A percentile compares a stretch with the other conserved stretches of the same genome.
phyloP scores from a whole-genome alignment of 495 filamentous ascomycete genomes.

The Neurospora sp. region DNA sequence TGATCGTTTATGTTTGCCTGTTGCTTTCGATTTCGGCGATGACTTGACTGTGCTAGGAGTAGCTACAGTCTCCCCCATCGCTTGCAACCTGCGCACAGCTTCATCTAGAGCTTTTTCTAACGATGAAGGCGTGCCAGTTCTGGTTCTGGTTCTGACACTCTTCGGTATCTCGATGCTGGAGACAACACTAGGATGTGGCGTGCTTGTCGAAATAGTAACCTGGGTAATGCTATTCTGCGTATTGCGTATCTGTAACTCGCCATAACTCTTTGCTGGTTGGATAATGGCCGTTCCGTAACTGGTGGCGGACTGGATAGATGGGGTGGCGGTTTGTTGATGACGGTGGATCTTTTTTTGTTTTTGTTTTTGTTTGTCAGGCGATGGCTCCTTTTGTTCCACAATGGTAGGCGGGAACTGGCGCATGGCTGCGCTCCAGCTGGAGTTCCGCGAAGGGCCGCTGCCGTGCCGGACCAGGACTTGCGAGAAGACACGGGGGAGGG shows the following conservation, averaged over 20 bases:
- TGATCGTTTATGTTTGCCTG: background rate
- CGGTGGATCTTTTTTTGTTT: constrained; percentile 15
- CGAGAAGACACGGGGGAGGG: background rate
- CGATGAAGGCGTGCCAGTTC: constrained; percentile 19
- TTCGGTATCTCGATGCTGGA: background rate
- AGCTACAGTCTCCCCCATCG: constrained; percentile 14
- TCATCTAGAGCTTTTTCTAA: constrained; percentile 29
- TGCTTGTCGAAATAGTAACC: background rate
- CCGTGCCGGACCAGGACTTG: background rate
- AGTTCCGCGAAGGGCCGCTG: background rate
- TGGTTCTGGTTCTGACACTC: background rate
- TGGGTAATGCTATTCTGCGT: background rate
- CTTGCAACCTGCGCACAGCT: constrained; percentile 24
- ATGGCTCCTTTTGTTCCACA: constrained; percentile 23
- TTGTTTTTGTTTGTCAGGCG: constrained; percentile 2
- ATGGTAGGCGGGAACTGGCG: constrained; percentile 14
- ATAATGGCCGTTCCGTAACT: background rate
- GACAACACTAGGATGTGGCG: background rate
- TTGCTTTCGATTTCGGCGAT: background rate
- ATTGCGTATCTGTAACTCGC: background rate
- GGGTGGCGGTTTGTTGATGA: constrained; percentile 2
- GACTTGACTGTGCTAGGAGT: background rate
- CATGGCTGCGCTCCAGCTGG: background rate
- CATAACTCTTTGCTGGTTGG: background rate
- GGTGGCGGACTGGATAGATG: background rate